Conservation (phyloP, 192 early-diverging fungal species). For the Coemansia sp. region DNA sequence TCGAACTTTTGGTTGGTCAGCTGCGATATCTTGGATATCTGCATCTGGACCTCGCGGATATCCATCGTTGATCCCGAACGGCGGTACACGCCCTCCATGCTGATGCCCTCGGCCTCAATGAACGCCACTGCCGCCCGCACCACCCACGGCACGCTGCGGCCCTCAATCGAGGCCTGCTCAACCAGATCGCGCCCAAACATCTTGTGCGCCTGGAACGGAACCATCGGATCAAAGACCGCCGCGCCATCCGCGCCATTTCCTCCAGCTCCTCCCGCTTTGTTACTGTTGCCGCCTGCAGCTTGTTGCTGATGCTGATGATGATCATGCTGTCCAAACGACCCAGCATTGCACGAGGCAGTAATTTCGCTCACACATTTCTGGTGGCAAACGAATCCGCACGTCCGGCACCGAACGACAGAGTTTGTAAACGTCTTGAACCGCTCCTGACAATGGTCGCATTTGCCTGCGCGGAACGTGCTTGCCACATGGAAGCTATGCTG, state of each 20-base stretch:
- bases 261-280: background rate
- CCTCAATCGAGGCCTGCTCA: slow-evolving; percentile 60
- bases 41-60: slow-evolving; percentile 64
- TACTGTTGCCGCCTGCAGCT: background rate
- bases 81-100: slow-evolving; percentile 79
- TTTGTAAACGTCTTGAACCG: slow-evolving; percentile 46
- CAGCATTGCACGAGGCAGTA: slow-evolving; percentile 29
- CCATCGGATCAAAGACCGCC: slow-evolving; percentile 14
- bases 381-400: slow-evolving; percentile 56
- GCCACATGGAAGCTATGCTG: slow-evolving; percentile 48
- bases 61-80: slow-evolving; percentile 75
- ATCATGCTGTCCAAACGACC: background rate
- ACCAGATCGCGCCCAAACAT: slow-evolving; percentile 71
- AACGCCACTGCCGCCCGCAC: slow-evolving; percentile 68
- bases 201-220: slow-evolving; percentile 36
- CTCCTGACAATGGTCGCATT: slow-evolving; percentile 53
- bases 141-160: slow-evolving; percentile 63
- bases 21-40: slow-evolving; percentile 61
- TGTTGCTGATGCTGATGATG: background rate
- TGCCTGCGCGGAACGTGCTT: slow-evolving; percentile 45
- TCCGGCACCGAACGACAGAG: slow-evolving; percentile 41
- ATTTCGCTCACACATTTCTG: slow-evolving; percentile 45
- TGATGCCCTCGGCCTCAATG: slow-evolving; percentile 69
- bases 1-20: slow-evolving; percentile 56
- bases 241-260: background rate